Evolutionary conservation across 83 land plant genomes (phyloP), one percentile per base, ranked within the genome.

Genomic region (Thuja plicata): DNA sequence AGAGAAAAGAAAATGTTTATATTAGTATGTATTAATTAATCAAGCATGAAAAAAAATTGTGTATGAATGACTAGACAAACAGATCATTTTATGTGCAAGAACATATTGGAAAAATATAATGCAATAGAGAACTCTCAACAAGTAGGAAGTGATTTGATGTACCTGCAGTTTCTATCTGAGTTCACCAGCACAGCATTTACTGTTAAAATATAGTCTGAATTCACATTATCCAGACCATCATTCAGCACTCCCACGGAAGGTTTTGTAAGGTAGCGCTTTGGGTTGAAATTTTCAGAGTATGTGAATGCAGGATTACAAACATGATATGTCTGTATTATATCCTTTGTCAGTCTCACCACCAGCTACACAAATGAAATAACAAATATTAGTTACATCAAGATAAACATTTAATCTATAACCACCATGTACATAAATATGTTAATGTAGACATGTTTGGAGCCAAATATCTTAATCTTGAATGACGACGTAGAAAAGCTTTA

Each of bases 181-280:
- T 96, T 95, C 55, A 93, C 85, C 88, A 98, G 91, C 7, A 91
- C 95, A 55, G 48, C 90, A 85, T 96, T 96, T 76, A 95, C 95
- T 73, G 90, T 54, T 40, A 98, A 89, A 71, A 98, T 93, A 43
- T 96, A 94, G 90, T 98, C 98, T 86, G 96, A 91, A 52, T 95
- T 95, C 37, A 78, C 95, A 92, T 98, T 98, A 86, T 98, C 99
- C 89, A 91, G 90, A 50, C 99, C 98, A 92, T 94, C 95, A 89
- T 98, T 97, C 40, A 94, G 92, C 62, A 94, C 94, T 87, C 95
- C 96, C 81, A 87, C 55, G 8, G 97, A 93, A 34, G 99, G 99
- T 41, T 89, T 92, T 48, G 99, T 96, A 89, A 98, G 92, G 90
- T 86, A 96, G 41, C 98, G 90, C 90, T 95, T 96, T 34, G 95